Evolutionary conservation across 1,284 basidiomycete species (phyloP).

Genomic region (Rugosomyces carneus): DNA sequence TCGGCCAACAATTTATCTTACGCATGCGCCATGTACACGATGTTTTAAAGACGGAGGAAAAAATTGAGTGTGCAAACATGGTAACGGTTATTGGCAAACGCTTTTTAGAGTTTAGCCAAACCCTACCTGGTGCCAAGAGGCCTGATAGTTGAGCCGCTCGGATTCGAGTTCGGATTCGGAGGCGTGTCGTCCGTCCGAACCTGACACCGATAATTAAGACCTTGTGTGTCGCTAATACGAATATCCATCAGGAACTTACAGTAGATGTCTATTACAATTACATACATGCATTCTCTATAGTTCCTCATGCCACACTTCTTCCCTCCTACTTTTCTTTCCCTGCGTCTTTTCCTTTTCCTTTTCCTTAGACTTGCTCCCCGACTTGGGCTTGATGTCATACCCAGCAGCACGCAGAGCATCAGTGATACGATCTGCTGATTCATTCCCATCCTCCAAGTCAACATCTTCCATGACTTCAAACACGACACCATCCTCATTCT

Average conservation of each 20-base stretch:
- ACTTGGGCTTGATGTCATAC: constrained; percentile 28
- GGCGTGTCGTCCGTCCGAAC: not conserved
- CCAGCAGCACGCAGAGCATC: constrained; percentile 39
- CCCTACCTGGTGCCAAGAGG: too few species aligned
- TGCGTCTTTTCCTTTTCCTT: constrained; percentile 13
- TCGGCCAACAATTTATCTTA: too few species aligned
- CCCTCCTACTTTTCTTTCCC: constrained; percentile 10
- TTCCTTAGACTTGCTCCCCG: constrained; percentile 13
- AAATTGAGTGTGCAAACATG: too few species aligned
- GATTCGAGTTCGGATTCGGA: not conserved
- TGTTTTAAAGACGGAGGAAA: too few species aligned
- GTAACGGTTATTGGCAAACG: not conserved
- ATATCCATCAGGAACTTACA: not conserved
- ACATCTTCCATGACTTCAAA: constrained; percentile 52
- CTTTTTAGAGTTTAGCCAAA: not conserved
- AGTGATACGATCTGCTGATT: constrained; percentile 27
- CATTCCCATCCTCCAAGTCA: constrained; percentile 29
- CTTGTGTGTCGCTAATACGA: not conserved
- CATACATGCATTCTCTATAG: constrained; percentile 9
- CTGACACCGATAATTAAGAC: not conserved
- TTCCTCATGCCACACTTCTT: constrained; percentile 15
- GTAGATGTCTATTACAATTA: not conserved
- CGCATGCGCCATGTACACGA: too few species aligned
- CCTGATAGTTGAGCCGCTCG: too few species aligned
- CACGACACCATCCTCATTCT: constrained; percentile 45